Percentiles rank a stretch among this genome's conserved stretches.
Evolutionary conservation across 306 rosid genomes (phyloP).

Genomic region (Sophora flavescens): DNA sequence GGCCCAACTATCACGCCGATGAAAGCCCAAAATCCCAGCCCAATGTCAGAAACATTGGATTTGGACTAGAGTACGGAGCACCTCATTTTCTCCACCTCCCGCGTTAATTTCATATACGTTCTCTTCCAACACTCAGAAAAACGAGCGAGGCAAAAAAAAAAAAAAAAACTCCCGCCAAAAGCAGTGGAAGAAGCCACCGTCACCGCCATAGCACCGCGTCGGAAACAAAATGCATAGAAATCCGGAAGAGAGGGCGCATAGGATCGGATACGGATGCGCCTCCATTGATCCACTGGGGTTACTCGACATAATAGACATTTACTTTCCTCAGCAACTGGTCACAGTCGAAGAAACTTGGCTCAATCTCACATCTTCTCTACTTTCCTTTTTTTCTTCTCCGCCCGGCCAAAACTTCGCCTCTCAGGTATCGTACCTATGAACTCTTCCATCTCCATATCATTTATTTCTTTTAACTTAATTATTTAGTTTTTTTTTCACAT

Average conservation of each 20-base stretch:
- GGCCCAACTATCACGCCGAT: background rate
- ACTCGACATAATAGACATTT: conserved; percentile 47
- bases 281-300: conserved; percentile 41
- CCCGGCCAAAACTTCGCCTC: conserved; percentile 58
- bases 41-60: background rate
- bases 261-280: conserved; percentile 35
- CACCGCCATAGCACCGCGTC: background rate
- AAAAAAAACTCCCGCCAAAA: conserved; percentile 49
- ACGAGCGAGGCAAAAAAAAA: background rate
- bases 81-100: background rate
- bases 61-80: background rate
- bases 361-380: conserved; percentile 66
- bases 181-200: background rate
- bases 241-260: conserved; percentile 33
- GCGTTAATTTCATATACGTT: background rate
- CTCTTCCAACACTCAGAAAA: background rate
- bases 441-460: background rate
- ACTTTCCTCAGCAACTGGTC: conserved; percentile 74
- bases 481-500: background rate
- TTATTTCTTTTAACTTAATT: background rate
- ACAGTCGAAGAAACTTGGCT: conserved; percentile 69
- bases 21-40: background rate
- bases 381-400: conserved; percentile 66
- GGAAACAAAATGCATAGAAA: conserved; percentile 50
- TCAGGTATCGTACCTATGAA: conserved; percentile 51